Percentiles rank a stretch among this genome's conserved stretches.
These are phyloP conservation scores for Dothideomycetes sp. DNA, from an alignment of 2,329 filamentous ascomycete genomes.

Conservation along the genomic window DNA sequence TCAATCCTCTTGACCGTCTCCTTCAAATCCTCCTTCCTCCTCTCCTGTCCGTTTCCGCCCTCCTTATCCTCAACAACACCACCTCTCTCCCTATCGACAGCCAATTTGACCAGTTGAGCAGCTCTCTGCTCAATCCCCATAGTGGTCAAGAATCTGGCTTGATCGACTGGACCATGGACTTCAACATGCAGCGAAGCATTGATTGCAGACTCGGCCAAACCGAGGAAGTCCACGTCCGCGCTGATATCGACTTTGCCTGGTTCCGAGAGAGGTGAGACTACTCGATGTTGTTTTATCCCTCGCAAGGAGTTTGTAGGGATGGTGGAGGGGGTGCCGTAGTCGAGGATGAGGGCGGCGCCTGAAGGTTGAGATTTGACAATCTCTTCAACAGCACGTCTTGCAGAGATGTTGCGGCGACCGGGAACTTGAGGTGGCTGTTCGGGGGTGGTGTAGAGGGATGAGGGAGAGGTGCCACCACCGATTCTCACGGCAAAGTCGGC, in stretches of 20 bases:
- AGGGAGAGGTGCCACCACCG: slow-evolving; percentile 46
- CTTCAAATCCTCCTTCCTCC: slow-evolving; percentile 31
- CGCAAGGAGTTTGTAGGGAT: slow-evolving; percentile 85
- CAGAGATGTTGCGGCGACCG: not conserved
- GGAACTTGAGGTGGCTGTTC: not conserved
- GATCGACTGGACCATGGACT: slow-evolving; percentile 83
- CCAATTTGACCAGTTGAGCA: slow-evolving; percentile 50
- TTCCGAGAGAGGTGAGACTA: slow-evolving; percentile 67
- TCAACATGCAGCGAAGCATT: slow-evolving; percentile 71
- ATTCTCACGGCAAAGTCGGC: slow-evolving; percentile 77
- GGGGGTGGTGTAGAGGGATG: slow-evolving; percentile 13
- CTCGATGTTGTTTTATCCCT: slow-evolving; percentile 69
- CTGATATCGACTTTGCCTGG: slow-evolving; percentile 82
- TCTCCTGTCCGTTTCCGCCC: slow-evolving; percentile 22
- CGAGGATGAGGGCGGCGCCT: slow-evolving; percentile 87
- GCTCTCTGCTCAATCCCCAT: slow-evolving; percentile 81
- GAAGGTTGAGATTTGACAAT: slow-evolving; percentile 53
- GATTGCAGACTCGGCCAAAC: slow-evolving; percentile 72
- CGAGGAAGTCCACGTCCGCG: slow-evolving; percentile 88
- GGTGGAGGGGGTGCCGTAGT: slow-evolving; percentile 74
- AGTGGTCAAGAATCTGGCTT: slow-evolving; percentile 65
- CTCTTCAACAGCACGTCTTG: slow-evolving; percentile 14
- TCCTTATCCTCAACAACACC: slow-evolving; percentile 13
- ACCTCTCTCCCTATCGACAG: slow-evolving; percentile 25
- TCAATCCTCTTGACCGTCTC: slow-evolving; percentile 55